A percentile compares a stretch with the other conserved stretches of the same genome.
Evolutionary conservation across 805 yeast genomes (phyloP).

Genomic region (Saturnispora diversa): DNA sequence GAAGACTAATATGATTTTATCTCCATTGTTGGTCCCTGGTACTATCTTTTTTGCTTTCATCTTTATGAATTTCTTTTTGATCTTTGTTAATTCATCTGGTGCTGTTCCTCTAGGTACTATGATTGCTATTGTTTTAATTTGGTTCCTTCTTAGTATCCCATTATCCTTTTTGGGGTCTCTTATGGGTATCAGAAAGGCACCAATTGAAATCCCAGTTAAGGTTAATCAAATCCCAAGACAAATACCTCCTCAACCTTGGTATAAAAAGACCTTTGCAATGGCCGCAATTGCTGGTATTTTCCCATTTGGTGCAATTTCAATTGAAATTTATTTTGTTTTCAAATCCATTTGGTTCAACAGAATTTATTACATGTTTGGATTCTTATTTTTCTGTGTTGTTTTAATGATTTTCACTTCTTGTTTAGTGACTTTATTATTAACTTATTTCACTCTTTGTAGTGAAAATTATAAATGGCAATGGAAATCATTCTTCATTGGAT

Average conservation of each 20-base stretch:
- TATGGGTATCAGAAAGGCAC: slow-evolving; percentile 54
- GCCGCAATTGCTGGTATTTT: slow-evolving; percentile 77
- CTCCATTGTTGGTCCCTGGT: slow-evolving; percentile 86
- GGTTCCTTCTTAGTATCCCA: slow-evolving; percentile 85
- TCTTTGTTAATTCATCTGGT: slow-evolving; percentile 76
- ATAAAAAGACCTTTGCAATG: slow-evolving; percentile 57
- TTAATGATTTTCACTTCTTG: slow-evolving; percentile 76
- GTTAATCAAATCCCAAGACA: slow-evolving; percentile 96
- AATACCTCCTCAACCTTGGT: slow-evolving; percentile 86
- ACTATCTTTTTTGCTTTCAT: slow-evolving; percentile 53
- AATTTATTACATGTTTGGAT: slow-evolving; percentile 96
- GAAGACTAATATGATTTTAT: slow-evolving; percentile 75
- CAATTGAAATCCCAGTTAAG: slow-evolving; percentile 54
- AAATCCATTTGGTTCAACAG: slow-evolving; percentile 89
- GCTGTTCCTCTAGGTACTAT: slow-evolving; percentile 92
- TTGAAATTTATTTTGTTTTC: slow-evolving; percentile 88
- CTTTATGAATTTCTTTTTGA: slow-evolving; percentile 72
- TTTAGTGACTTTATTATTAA: slow-evolving; percentile 69
- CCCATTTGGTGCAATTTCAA: slow-evolving; percentile 92
- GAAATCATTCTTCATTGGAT: slow-evolving; percentile 81
- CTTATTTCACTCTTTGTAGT: slow-evolving; percentile 76
- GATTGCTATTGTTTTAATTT: slow-evolving; percentile 67
- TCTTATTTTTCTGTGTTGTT: slow-evolving; percentile 79
- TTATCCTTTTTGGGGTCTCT: slow-evolving; percentile 78
- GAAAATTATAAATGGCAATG: slow-evolving; percentile 98